Conservation (phyloP, 2,329 filamentous ascomycete species). For the Xenoacremonium recifei region DNA sequence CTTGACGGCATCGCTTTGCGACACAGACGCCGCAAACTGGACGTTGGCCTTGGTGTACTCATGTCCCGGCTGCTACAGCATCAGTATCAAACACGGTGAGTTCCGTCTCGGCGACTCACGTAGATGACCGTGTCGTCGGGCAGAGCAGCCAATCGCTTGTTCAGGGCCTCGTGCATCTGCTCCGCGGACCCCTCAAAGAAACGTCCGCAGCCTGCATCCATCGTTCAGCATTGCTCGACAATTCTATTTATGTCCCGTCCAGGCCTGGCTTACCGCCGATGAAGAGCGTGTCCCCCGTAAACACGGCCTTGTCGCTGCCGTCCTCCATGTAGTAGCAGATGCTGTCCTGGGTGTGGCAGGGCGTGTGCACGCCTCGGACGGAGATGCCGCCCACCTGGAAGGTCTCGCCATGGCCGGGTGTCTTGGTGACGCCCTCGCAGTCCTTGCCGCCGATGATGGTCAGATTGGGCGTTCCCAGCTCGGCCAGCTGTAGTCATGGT, state of each 20-base stretch:
- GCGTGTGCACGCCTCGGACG: slow-evolving; percentile 88
- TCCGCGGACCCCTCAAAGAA: slow-evolving; percentile 91
- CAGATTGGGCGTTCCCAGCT: slow-evolving; percentile 58
- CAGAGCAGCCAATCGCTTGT: slow-evolving; percentile 75
- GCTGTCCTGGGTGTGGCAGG: slow-evolving; percentile 97
- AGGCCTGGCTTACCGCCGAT: slow-evolving; percentile 67
- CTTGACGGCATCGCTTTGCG: slow-evolving; percentile 72
- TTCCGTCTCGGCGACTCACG: slow-evolving; percentile 47
- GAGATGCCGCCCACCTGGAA: slow-evolving; percentile 84
- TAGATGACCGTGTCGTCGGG: slow-evolving; percentile 92
- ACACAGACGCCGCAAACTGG: slow-evolving; percentile 77
- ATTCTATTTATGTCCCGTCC: neutral
- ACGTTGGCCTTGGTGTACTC: slow-evolving; percentile 98
- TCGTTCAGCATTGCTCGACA: slow-evolving; percentile 5
- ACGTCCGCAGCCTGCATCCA: slow-evolving; percentile 71
- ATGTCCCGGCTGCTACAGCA: slow-evolving; percentile 80
- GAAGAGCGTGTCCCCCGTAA: slow-evolving; percentile 95
- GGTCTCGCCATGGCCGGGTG: slow-evolving; percentile 69
- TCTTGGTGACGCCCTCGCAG: slow-evolving; percentile 76
- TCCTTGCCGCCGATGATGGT: slow-evolving; percentile 86
- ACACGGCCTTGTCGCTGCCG: slow-evolving; percentile 71
- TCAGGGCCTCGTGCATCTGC: slow-evolving; percentile 93
- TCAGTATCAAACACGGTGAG: no score
- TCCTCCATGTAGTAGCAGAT: slow-evolving; percentile 95
- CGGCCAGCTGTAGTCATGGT: slow-evolving; percentile 30